Conservation (phyloP, 768 basidiomycete species). For the Podaxis sp. region DNA sequence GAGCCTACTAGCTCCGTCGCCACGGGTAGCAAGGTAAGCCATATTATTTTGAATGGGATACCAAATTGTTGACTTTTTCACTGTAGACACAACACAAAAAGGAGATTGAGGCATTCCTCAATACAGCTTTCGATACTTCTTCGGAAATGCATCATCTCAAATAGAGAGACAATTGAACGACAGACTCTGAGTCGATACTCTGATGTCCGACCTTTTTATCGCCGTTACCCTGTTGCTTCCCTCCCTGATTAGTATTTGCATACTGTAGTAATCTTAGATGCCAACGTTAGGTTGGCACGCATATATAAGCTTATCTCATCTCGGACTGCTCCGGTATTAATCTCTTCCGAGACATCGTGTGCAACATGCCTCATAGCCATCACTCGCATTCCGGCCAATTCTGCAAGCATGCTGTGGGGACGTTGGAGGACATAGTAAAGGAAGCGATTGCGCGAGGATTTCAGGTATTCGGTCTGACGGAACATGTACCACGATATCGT, state of each 20-base stretch:
- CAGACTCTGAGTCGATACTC: neutral
- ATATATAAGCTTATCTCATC: neutral
- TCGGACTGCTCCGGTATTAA: neutral
- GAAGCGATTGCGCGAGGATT: conserved; percentile 83
- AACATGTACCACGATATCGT: conserved; percentile 92
- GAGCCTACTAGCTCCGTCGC: conserved; percentile 91
- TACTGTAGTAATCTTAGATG: conserved; percentile 8
- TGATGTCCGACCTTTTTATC: neutral
- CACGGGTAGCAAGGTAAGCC: conserved; percentile 82
- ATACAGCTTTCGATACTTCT: conserved; percentile 48
- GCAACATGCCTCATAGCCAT: conserved; percentile 65
- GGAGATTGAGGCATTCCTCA: conserved; percentile 79
- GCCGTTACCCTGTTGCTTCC: neutral
- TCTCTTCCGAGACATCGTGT: neutral
- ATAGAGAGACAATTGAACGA: neutral
- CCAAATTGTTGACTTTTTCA: neutral
- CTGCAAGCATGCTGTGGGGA: conserved; percentile 85
- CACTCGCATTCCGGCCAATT: conserved; percentile 95
- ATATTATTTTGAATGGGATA: neutral
- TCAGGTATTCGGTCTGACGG: conserved; percentile 80
- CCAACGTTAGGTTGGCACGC: neutral
- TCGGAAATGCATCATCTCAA: conserved; percentile 15
- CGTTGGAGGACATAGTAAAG: conserved; percentile 76
- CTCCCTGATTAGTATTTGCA: conserved; percentile 8
- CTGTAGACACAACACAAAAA: conserved; percentile 80